phyloP scores from a whole-genome alignment of 2,329 filamentous ascomycete genomes.

The Cladobotryum mycophilum region DNA sequence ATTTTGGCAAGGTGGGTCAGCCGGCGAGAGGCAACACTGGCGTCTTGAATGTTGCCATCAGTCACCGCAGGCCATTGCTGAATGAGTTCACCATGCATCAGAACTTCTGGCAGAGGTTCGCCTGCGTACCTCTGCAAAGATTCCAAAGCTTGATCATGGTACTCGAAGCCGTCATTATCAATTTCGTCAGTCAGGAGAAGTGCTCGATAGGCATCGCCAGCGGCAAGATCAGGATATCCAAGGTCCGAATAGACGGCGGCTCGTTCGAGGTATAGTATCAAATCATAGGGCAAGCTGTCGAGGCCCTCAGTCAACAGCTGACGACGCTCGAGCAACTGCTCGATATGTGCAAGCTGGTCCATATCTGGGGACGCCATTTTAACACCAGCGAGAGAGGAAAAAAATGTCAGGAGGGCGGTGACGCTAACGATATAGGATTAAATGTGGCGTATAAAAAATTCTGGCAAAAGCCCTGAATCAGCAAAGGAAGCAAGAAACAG shows the following conservation, averaged over 20 bases:
- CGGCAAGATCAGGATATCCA: slow-evolving; percentile 83
- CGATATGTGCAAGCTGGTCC: slow-evolving; percentile 33
- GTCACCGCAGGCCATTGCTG: slow-evolving; percentile 28
- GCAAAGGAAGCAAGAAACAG: background rate
- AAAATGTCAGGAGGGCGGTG: background rate
- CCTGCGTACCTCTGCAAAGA: slow-evolving; percentile 35
- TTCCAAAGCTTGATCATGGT: slow-evolving; percentile 61
- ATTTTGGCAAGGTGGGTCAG: slow-evolving; percentile 46
- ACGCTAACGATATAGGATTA: slow-evolving; percentile 1
- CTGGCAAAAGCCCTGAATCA: background rate
- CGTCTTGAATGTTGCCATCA: slow-evolving; percentile 27
- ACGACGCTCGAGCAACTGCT: slow-evolving; percentile 47
- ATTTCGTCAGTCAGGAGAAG: slow-evolving; percentile 82
- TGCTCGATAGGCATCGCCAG: slow-evolving; percentile 83
- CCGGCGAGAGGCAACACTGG: slow-evolving; percentile 28
- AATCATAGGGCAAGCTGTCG: slow-evolving; percentile 49
- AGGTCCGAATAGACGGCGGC: slow-evolving; percentile 66
- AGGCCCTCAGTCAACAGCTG: slow-evolving; percentile 51
- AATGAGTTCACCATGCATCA: slow-evolving; percentile 38
- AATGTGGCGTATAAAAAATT: background rate
- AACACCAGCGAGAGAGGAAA: background rate
- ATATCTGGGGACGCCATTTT: slow-evolving; percentile 21
- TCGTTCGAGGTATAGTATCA: slow-evolving; percentile 61
- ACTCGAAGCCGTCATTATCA: slow-evolving; percentile 72
- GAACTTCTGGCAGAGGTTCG: slow-evolving; percentile 36